phyloP scores from a whole-genome alignment of 2,329 filamentous ascomycete species.

The Sporothrix dimorphospora region DNA sequence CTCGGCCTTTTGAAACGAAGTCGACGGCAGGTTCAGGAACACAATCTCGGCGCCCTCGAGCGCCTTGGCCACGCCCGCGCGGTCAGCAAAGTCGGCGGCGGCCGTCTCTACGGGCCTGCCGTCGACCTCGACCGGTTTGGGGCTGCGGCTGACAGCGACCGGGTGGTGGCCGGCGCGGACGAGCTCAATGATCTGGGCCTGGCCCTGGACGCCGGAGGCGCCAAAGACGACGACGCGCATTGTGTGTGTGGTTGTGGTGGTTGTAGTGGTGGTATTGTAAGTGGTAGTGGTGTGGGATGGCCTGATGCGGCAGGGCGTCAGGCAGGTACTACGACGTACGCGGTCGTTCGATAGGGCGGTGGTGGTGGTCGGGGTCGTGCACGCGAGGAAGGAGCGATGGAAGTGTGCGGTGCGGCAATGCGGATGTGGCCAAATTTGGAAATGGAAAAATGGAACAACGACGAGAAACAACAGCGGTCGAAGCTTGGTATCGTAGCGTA shows the following conservation, averaged over 20 bases:
- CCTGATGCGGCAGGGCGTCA: no score
- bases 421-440: neutral
- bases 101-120: constrained; percentile 34
- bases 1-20: constrained; percentile 38
- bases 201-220: constrained; percentile 38
- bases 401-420: neutral
- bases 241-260: neutral
- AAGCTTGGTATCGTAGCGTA: neutral
- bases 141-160: constrained; percentile 37
- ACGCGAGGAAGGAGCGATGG: neutral
- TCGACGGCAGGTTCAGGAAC: constrained; percentile 39
- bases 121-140: constrained; percentile 33
- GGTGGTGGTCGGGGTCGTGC: neutral
- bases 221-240: constrained; percentile 41
- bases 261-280: neutral
- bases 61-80: constrained; percentile 29
- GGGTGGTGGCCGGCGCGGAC: constrained; percentile 35
- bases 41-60: constrained; percentile 34
- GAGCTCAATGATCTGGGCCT: constrained; percentile 37
- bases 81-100: constrained; percentile 34
- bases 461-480: neutral
- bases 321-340: neutral
- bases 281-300: neutral
- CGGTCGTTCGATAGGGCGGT: neutral
- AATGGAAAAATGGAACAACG: neutral